Evolutionary conservation across 23 red algal species (phyloP).

Genomic region (Gracilaria gracilis): DNA sequence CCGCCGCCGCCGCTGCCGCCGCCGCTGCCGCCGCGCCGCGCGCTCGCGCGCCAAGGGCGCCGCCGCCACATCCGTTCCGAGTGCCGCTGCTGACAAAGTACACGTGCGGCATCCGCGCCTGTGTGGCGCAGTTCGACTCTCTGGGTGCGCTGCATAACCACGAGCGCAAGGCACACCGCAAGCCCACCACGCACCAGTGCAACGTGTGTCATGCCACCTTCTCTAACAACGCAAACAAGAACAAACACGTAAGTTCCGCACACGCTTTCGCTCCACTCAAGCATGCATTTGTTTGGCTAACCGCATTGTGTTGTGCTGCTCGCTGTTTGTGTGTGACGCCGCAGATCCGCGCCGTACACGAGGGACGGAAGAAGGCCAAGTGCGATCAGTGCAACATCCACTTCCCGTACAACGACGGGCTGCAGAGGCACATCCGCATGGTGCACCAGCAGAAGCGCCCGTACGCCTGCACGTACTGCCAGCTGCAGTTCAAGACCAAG

Average conservation of each 20-base stretch:
- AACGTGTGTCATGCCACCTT: slow-evolving; percentile 48
- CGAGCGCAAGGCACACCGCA: slow-evolving; percentile 25
- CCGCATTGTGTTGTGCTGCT: not conserved
- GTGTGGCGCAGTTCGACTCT: slow-evolving; percentile 26
- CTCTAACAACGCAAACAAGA: slow-evolving; percentile 53
- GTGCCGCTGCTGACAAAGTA: not conserved
- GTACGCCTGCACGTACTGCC: slow-evolving; percentile 37
- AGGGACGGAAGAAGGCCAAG: slow-evolving; percentile 35
- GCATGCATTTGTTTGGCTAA: not conserved
- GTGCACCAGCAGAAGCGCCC: slow-evolving; percentile 59
- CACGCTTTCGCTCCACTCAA: not conserved
- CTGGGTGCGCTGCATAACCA: slow-evolving; percentile 13
- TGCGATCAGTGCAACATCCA: slow-evolving; percentile 36
- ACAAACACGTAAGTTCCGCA: slow-evolving; percentile 62
- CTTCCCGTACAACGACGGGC: slow-evolving; percentile 64
- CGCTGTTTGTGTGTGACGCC: too few relatives aligned
- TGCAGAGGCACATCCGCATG: slow-evolving; percentile 60
- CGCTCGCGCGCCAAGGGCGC: not conserved
- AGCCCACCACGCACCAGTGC: slow-evolving; percentile 41
- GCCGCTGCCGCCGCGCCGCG: not conserved
- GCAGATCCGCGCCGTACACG: slow-evolving; percentile 67
- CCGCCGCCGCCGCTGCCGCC: not conserved
- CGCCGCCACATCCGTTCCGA: not conserved
- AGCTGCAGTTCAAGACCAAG: slow-evolving; percentile 60
- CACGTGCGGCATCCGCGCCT: not conserved